Percentiles rank a stretch among this genome's conserved stretches.
Conservation (phyloP, 345 rosid genomes). For the Rubroshorea leprosula region DNA sequence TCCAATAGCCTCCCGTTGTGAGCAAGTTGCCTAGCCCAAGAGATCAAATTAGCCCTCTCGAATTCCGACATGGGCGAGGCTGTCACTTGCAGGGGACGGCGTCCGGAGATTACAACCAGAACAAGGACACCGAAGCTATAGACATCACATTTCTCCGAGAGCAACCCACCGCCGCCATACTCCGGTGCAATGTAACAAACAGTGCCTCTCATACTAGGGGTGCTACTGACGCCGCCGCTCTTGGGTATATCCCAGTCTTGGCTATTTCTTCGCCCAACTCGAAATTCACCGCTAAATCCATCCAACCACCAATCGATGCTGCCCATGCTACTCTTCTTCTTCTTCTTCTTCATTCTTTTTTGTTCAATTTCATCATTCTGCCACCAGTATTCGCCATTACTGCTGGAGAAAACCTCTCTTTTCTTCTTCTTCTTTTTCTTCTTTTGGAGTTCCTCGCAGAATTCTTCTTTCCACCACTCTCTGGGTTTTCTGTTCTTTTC, state of each 20-base stretch:
- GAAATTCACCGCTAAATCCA: slow-evolving; percentile 61
- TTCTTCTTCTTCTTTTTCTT: slow-evolving; percentile 56
- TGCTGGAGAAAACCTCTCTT: slow-evolving; percentile 30
- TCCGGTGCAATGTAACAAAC: slow-evolving; percentile 83
- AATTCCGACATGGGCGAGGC: slow-evolving; percentile 77
- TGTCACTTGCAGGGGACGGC: slow-evolving; percentile 69
- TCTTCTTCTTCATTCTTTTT: slow-evolving; percentile 43
- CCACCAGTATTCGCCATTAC: slow-evolving; percentile 59
- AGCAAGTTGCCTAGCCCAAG: slow-evolving; percentile 80
- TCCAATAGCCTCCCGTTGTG: slow-evolving; percentile 59
- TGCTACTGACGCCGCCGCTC: slow-evolving; percentile 76
- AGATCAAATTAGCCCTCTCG: slow-evolving; percentile 72
- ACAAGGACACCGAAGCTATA: slow-evolving; percentile 73
- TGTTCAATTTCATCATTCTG: slow-evolving; percentile 45
- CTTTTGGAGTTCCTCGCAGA: slow-evolving; percentile 56
- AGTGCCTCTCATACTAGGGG: slow-evolving; percentile 85
- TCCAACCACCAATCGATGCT: slow-evolving; percentile 75
- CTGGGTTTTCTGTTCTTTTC: slow-evolving; percentile 59
- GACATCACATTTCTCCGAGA: slow-evolving; percentile 70
- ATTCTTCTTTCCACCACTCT: slow-evolving; percentile 90
- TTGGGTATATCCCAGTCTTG: slow-evolving; percentile 73
- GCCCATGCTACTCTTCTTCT: slow-evolving; percentile 38
- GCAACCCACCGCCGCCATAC: slow-evolving; percentile 59
- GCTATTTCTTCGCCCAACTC: slow-evolving; percentile 35
- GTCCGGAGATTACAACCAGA: slow-evolving; percentile 61